Base-by-base conservation (phyloP, 768 basidiomycete species). In the Tricholoma furcatifolium region DNA sequence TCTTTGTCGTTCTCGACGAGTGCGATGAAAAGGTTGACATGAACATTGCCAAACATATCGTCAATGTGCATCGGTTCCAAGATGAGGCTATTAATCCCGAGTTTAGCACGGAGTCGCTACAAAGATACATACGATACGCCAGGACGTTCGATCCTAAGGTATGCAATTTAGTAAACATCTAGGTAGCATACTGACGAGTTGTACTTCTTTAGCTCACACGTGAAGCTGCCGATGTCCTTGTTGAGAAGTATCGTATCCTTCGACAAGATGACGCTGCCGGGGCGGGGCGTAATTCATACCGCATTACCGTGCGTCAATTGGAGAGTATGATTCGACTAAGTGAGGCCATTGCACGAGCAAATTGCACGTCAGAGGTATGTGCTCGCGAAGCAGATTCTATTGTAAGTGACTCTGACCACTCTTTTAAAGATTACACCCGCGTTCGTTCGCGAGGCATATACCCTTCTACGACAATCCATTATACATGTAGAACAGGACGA, bases 401-500 rank as follows among this genome's bases (percentile, higher is more conserved):
- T 17, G 46, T 38, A 9, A 1, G 20, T 36, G 10, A 24, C 12
- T 34, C 36, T 12, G 32, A 8, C n/a, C 5, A 23, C 12, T 10
- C 14, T n/a, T 39, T 46, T n/a, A 23, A 55, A 96, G 91, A 98
- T 99, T 62, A 91, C 83, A 0, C 94, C 96, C 6, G 87, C 82
- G 2, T 95, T 96, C 66, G 96, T 99, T 18, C 85, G 94, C 36
- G 97, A 99, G 70, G 97, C 97, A 2, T 98, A 91, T 71, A 86
- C 84, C 39, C 85, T 99, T 17, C 76, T 99, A 11, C 85, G 91
- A 21, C 95, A 97, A 67, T 98, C 97, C 2, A 99, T 99, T 70
- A 98, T 99, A 62, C 97, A 98, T 64, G 95, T 99, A 55, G 97
- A 99, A 65, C 94, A 98, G 67, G 97, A 99, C 65, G 96, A 98